Conservation (phyloP, 2,329 filamentous ascomycete species). For the Verticillium zaregamsianum region DNA sequence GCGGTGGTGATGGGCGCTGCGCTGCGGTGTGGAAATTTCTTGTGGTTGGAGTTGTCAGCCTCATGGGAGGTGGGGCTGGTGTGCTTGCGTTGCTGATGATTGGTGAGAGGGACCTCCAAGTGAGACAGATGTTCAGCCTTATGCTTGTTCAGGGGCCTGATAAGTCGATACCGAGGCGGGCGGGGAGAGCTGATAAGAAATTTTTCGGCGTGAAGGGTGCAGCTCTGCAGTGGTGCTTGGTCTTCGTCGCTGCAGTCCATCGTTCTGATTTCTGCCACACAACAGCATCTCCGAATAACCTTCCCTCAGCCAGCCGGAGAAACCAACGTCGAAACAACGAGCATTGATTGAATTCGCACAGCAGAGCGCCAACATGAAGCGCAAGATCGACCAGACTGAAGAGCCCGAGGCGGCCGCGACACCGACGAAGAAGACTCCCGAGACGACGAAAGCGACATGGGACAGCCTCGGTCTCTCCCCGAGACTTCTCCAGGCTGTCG, state of each 20-base stretch:
- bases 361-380: conserved; percentile 44
- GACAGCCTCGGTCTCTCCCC: conserved; percentile 75
- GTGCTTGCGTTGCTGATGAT: not conserved
- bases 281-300: not conserved
- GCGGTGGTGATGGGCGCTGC: not conserved
- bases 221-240: not conserved
- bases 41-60: not conserved
- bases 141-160: not conserved
- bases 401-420: conserved; percentile 34
- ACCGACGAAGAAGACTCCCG: conserved; percentile 15
- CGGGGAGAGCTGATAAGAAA: not conserved
- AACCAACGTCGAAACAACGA: not conserved
- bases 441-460: conserved; percentile 53
- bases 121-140: not conserved
- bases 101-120: not conserved
- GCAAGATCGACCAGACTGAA: conserved; percentile 56
- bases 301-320: not conserved
- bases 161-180: not conserved
- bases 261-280: not conserved
- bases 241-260: not conserved
- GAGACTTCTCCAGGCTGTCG: conserved; percentile 79
- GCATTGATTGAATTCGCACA: not conserved
- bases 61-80: not conserved
- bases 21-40: not conserved
- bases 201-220: not conserved